These are phyloP conservation scores for Streptanthus diversifolius DNA, from an alignment of 345 rosid species.

Conservation along the genomic window DNA sequence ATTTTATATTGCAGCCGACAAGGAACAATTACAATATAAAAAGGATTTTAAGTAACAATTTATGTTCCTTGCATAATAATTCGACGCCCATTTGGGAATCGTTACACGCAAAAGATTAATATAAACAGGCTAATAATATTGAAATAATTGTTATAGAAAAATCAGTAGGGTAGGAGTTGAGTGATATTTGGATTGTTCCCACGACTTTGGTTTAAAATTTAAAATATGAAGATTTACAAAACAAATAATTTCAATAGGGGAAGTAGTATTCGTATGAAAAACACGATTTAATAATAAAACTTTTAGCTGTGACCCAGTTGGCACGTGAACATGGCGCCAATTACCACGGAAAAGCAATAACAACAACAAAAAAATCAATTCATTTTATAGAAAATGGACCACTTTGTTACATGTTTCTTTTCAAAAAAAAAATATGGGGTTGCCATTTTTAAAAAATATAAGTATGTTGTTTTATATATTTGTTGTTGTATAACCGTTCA, in stretches of 20 bases:
- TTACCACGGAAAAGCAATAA: slow-evolving; percentile 17
- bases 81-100: slow-evolving; percentile 19
- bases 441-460: not conserved
- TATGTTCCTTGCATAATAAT: slow-evolving; percentile 31
- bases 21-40: not conserved
- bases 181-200: slow-evolving; percentile 35
- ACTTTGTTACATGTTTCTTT: not conserved
- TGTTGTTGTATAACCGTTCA: slow-evolving; percentile 5
- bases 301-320: slow-evolving; percentile 46
- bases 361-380: not conserved
- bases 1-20: slow-evolving; percentile 6
- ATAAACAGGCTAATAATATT: not conserved
- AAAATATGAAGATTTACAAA: not conserved
- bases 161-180: slow-evolving; percentile 21
- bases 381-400: slow-evolving; percentile 30
- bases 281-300: slow-evolving; percentile 19
- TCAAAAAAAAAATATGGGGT: slow-evolving; percentile 3
- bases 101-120: slow-evolving; percentile 9
- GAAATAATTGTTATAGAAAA: slow-evolving; percentile 1
- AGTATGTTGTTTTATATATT: slow-evolving; percentile 1
- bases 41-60: slow-evolving; percentile 7
- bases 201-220: slow-evolving; percentile 27
- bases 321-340: slow-evolving; percentile 39
- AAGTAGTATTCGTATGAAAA: not conserved
- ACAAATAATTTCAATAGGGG: not conserved